Percentiles rank a stretch among this genome's conserved stretches.
phyloP scores from a whole-genome alignment of 2,329 filamentous ascomycete genomes.

The Tolypocladium guangdongense region DNA sequence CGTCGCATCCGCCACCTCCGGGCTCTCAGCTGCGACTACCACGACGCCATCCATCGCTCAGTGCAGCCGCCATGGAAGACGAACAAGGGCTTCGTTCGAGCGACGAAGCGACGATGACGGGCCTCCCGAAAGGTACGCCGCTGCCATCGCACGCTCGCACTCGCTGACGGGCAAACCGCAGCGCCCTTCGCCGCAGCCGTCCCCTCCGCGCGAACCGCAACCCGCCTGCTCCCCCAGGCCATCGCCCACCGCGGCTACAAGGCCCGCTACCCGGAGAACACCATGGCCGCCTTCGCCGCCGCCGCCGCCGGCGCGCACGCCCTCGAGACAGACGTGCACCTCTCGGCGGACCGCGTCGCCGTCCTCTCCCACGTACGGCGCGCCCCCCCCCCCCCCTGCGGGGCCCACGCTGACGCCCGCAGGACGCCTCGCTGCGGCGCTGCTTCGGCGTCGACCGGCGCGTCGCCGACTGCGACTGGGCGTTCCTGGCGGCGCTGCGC shows the following conservation, averaged over 20 bases:
- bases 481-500: conserved; percentile 54
- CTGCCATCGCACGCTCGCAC: too few relatives aligned
- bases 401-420: background rate
- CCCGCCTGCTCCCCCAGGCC: conserved; percentile 46
- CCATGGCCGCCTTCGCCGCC: conserved; percentile 64
- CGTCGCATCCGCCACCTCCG: background rate
- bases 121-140: background rate
- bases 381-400: background rate
- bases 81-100: background rate
- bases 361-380: conserved; percentile 65
- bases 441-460: conserved; percentile 69
- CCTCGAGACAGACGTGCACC: conserved; percentile 79
- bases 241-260: conserved; percentile 77
- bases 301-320: conserved; percentile 66
- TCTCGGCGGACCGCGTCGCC: conserved; percentile 72
- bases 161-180: too few relatives aligned
- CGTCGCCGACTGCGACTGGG: conserved; percentile 68
- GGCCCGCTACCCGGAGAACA: conserved; percentile 72
- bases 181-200: conserved; percentile 24
- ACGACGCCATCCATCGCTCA: too few relatives aligned
- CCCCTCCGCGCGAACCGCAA: conserved; percentile 13
- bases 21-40: too few relatives aligned
- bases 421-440: conserved; percentile 67
- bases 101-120: background rate
- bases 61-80: background rate